These are phyloP conservation scores for Neodidymelliopsis sp. DNA, from an alignment of 2,329 filamentous ascomycete species.

Conservation along the genomic window DNA sequence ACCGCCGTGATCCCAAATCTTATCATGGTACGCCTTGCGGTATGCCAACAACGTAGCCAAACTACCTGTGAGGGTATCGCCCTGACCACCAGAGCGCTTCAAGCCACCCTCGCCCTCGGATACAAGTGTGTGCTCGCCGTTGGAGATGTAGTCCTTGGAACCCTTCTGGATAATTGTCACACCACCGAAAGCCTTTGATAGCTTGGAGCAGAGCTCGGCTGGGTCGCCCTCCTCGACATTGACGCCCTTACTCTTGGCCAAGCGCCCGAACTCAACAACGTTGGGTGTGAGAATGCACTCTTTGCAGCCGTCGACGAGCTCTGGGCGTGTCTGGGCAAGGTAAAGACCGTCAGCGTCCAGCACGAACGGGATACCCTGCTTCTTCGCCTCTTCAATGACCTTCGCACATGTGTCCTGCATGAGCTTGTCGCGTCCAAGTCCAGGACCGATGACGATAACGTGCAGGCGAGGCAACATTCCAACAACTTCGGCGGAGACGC, in stretches of 20 bases:
- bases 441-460: slow-evolving; percentile 90
- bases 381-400: slow-evolving; percentile 80
- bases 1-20: slow-evolving; percentile 72
- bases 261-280: slow-evolving; percentile 85
- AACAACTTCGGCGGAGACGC: slow-evolving; percentile 73
- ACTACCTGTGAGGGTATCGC: slow-evolving; percentile 90
- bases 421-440: slow-evolving; percentile 84
- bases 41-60: slow-evolving; percentile 90
- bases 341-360: slow-evolving; percentile 90
- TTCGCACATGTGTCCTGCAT: slow-evolving; percentile 87
- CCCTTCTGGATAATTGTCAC: slow-evolving; percentile 95
- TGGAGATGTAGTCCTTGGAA: slow-evolving; percentile 78
- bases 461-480: slow-evolving; percentile 86
- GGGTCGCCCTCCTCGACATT: slow-evolving; percentile 63
- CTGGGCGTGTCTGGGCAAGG: slow-evolving; percentile 77
- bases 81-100: slow-evolving; percentile 93
- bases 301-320: slow-evolving; percentile 79
- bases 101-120: slow-evolving; percentile 81
- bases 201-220: slow-evolving; percentile 68
- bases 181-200: slow-evolving; percentile 80
- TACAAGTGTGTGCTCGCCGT: slow-evolving; percentile 76
- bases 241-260: slow-evolving; percentile 78
- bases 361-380: slow-evolving; percentile 78
- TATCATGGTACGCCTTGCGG: slow-evolving; percentile 84
- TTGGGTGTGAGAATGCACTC: slow-evolving; percentile 93